These are phyloP conservation scores for Chrysochromulina tobinii DNA, from an alignment of 78 protist species.

Conservation along the genomic window DNA sequence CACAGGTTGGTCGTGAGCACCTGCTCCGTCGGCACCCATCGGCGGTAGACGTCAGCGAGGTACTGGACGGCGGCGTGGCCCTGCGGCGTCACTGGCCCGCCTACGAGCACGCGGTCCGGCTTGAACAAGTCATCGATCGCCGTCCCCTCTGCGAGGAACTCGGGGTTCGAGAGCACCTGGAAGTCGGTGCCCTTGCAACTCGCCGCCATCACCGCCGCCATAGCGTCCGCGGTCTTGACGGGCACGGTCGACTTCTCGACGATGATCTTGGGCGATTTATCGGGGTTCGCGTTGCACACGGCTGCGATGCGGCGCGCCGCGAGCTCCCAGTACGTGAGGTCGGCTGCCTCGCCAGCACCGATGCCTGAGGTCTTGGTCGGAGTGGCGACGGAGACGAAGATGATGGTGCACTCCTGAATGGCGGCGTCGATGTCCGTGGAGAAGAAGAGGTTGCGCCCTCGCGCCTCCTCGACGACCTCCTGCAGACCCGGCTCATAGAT, in stretches of 20 bases:
- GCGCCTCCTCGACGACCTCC: conserved; percentile 52
- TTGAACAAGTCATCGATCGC: conserved; percentile 76
- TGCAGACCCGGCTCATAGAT: conserved; percentile 94
- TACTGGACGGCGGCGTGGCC: neutral
- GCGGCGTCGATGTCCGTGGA: conserved; percentile 66
- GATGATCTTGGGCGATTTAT: conserved; percentile 68
- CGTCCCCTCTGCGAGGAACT: conserved; percentile 94
- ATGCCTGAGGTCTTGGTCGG: conserved; percentile 70
- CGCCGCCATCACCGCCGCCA: neutral
- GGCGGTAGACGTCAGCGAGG: neutral
- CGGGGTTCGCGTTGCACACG: neutral
- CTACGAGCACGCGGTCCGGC: conserved; percentile 96
- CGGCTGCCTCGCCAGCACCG: conserved; percentile 13
- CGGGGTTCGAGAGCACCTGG: conserved; percentile 91
- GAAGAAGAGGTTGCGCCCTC: conserved; percentile 84
- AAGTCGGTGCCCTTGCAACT: neutral
- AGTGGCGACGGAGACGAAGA: conserved; percentile 92
- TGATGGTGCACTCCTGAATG: conserved; percentile 72
- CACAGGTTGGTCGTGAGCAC: conserved; percentile 73
- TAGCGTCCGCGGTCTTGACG: conserved; percentile 64
- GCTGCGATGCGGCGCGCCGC: conserved; percentile 53
- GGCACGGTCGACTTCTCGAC: conserved; percentile 94
- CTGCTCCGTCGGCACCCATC: conserved; percentile 78
- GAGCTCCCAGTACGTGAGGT: conserved; percentile 34
- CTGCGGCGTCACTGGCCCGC: conserved; percentile 82